These are phyloP conservation scores for Colletotrichum chlorophyti DNA, from an alignment of 2,329 filamentous ascomycete species.

Conservation along the genomic window DNA sequence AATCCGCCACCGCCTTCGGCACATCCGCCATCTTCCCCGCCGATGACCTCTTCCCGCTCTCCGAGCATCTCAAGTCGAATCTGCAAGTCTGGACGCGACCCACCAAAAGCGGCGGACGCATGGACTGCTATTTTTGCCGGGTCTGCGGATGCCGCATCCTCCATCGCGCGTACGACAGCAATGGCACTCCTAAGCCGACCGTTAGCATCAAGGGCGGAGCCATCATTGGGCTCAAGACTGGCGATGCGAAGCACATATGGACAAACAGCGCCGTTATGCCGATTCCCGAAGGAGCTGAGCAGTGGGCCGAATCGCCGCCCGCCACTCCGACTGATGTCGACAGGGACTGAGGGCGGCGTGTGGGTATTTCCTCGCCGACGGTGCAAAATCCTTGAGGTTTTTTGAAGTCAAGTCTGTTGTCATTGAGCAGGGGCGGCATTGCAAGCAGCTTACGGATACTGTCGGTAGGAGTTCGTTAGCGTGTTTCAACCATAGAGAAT, in stretches of 20 bases:
- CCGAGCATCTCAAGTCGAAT: conserved; percentile 38
- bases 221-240: conserved; percentile 48
- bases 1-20: conserved; percentile 53
- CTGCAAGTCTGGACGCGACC: conserved; percentile 45
- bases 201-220: conserved; percentile 55
- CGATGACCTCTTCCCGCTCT: conserved; percentile 47
- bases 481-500: too few species aligned
- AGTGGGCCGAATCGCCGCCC: conserved; percentile 21
- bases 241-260: conserved; percentile 51
- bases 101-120: conserved; percentile 47
- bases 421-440: too few species aligned
- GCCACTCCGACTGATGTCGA: neutral
- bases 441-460: too few species aligned
- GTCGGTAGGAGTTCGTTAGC: too few species aligned
- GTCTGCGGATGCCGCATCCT: conserved; percentile 54
- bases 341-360: neutral
- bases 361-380: too few species aligned
- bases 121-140: conserved; percentile 51
- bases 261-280: conserved; percentile 50
- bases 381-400: too few species aligned
- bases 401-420: too few species aligned
- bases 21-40: conserved; percentile 51
- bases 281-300: conserved; percentile 43
- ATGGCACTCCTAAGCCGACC: conserved; percentile 44
- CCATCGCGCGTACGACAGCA: conserved; percentile 46